phyloP scores from a whole-genome alignment of 1,139 yeast species.

The Scheffersomyces segobiensis region DNA sequence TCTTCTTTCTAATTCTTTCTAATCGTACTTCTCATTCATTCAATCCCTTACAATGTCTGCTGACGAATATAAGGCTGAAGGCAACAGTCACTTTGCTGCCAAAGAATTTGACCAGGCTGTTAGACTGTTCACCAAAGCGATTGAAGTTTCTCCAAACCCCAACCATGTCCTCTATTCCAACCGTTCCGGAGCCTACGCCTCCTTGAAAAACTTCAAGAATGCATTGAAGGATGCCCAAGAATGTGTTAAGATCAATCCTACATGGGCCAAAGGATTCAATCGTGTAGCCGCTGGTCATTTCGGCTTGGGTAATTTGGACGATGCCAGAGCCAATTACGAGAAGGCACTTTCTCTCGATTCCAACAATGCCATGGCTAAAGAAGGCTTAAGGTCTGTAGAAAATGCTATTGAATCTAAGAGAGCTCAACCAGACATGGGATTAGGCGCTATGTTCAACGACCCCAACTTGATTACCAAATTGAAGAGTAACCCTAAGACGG shows the following conservation, averaged over 20 bases:
- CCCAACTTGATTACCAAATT: conserved; percentile 78
- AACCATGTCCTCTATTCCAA: conserved; percentile 91
- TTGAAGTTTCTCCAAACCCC: conserved; percentile 76
- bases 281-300: conserved; percentile 92
- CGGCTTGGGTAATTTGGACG: conserved; percentile 78
- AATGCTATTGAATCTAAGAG: conserved; percentile 49
- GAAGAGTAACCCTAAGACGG: conserved; percentile 82
- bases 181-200: conserved; percentile 91
- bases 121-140: conserved; percentile 81
- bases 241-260: conserved; percentile 73
- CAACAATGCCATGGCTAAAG: conserved; percentile 80
- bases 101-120: conserved; percentile 82
- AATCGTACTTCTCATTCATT: background rate
- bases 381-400: conserved; percentile 73
- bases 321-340: conserved; percentile 67
- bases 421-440: conserved; percentile 68
- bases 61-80: conserved; percentile 77
- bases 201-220: conserved; percentile 66
- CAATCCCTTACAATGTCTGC: conserved; percentile 40
- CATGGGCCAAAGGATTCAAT: conserved; percentile 94
- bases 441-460: conserved; percentile 75
- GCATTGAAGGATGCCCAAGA: conserved; percentile 85
- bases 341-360: conserved; percentile 86
- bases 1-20: background rate
- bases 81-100: conserved; percentile 88